A percentile compares a stretch with the other conserved stretches of the same genome.
phyloP scores from a whole-genome alignment of 2,329 filamentous ascomycete genomes.

The Ascochyta viciae-villosae region DNA sequence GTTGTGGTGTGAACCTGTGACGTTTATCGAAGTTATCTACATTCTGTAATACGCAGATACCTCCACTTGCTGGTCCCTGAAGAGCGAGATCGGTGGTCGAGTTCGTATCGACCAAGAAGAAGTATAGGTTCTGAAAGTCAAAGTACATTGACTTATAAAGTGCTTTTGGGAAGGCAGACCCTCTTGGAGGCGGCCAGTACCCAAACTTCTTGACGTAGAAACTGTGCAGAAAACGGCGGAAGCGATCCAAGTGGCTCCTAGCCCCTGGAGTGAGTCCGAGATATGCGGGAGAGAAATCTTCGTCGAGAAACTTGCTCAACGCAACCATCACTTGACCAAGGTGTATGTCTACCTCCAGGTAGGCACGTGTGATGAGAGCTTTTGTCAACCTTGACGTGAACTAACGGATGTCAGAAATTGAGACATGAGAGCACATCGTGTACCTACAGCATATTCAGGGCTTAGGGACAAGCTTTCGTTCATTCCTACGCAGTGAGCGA shows the following conservation, averaged over 20 bases:
- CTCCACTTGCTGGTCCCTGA: conserved; percentile 66
- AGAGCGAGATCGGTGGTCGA: conserved; percentile 60
- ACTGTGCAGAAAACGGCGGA: conserved; percentile 71
- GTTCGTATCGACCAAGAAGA: conserved; percentile 71
- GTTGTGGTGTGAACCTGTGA: conserved; percentile 66
- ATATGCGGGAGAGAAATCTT: conserved; percentile 71
- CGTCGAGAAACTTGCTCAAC: conserved; percentile 72
- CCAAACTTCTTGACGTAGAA: conserved; percentile 73
- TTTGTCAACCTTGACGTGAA: conserved; percentile 61
- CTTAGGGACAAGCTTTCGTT: conserved; percentile 64
- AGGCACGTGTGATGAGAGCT: conserved; percentile 69
- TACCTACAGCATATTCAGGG: conserved; percentile 67
- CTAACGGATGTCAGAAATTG: conserved; percentile 29
- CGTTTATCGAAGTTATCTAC: conserved; percentile 70
- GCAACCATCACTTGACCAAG: conserved; percentile 65
- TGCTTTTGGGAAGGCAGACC: conserved; percentile 62
- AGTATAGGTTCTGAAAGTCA: conserved; percentile 76
- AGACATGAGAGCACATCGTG: not conserved
- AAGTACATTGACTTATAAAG: conserved; percentile 67
- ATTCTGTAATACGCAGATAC: conserved; percentile 73
- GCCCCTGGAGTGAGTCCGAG: conserved; percentile 69
- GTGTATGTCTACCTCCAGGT: conserved; percentile 69
- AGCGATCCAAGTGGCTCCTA: conserved; percentile 73
- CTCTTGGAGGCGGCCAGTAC: conserved; percentile 70
- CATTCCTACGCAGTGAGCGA: conserved; percentile 82